Conservation (phyloP, 768 basidiomycete genomes). For the Tulasnella sp. region DNA sequence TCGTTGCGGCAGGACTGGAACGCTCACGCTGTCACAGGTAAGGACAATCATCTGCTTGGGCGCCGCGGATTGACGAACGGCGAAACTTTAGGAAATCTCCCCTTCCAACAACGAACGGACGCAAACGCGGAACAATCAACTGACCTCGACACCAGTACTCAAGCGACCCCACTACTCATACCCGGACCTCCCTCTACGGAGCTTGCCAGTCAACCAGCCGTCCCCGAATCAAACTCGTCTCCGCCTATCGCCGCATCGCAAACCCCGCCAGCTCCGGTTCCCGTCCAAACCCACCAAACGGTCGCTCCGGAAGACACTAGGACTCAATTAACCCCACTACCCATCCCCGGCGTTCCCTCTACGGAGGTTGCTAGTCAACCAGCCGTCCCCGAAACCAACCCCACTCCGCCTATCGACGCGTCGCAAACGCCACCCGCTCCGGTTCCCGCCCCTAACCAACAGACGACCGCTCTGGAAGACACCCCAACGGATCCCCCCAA, state of each 20-base stretch:
- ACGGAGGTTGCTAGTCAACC: not conserved
- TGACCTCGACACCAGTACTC: not conserved
- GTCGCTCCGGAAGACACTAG: no score
- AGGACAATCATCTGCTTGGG: not conserved
- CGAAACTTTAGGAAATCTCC: no score
- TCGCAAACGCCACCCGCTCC: not conserved
- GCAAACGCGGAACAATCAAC: not conserved
- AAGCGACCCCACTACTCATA: no score
- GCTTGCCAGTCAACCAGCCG: no score
- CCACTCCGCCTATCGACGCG: not conserved
- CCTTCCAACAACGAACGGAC: no score
- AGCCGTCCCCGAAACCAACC: not conserved
- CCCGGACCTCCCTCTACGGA: no score
- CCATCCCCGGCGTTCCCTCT: not conserved
- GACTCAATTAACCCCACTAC: not conserved
- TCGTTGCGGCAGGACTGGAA: not conserved
- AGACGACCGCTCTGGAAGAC: not conserved
- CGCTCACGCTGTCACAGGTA: not conserved
- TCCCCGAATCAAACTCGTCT: no score
- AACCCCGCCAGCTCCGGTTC: no score
- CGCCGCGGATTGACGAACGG: no score
- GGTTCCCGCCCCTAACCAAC: not conserved
- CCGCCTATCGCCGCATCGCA: no score
- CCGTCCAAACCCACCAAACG: no score
- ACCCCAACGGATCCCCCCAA: not conserved